Base-by-base conservation (phyloP, 2,329 filamentous ascomycete species). In the Arthrobotrys entomopaga region DNA sequence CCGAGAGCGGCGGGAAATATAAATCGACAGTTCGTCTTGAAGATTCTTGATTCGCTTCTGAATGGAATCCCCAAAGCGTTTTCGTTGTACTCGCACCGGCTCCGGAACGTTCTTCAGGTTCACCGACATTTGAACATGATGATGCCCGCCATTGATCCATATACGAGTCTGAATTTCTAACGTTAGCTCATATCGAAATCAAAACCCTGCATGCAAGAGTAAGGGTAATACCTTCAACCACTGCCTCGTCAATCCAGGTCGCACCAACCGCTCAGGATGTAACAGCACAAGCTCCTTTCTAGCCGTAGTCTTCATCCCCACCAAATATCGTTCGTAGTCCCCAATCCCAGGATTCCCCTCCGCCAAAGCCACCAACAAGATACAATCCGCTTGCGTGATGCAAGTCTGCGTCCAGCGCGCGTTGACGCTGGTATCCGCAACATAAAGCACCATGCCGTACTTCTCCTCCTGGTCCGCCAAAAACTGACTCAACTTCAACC, bases 321-420 rank as follows among this genome's bases (percentile, higher is more conserved):
- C 86, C 79, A 99, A 87, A 80, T 99, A 97, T 1, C 95, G 88
- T 81, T 99, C 95, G 78, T 98, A 99, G 81, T 99, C 96, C 48
- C 95, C 95, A 77, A 98, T 95, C 50, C 87, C 89, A 0, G 95
- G 90, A 2, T 93, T 96, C 0, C 90, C 90, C 80, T 98, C 95
- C 0, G 93, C 95, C 13, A 98, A 83, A 0, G 93, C 95, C 26
- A 99, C 92, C 7, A 99, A 85, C 6, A 99, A 85, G 76, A 99
- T 97, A 78, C 93, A 97, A 82, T 99, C 95, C 1, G 95, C 95
- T 82, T 99, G 95, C 15, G 91, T 90, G 77, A 99, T 97, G 81
- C 96, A 99, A 0, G 95, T 98, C 79, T 97, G 93, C 0, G 96
- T 99, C 95, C 95, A 99, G 0, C 94, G 93, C 1, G 96, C 92